phyloP scores from a whole-genome alignment of 1,139 yeast species.

The Eremothecium cymbalariae region DNA sequence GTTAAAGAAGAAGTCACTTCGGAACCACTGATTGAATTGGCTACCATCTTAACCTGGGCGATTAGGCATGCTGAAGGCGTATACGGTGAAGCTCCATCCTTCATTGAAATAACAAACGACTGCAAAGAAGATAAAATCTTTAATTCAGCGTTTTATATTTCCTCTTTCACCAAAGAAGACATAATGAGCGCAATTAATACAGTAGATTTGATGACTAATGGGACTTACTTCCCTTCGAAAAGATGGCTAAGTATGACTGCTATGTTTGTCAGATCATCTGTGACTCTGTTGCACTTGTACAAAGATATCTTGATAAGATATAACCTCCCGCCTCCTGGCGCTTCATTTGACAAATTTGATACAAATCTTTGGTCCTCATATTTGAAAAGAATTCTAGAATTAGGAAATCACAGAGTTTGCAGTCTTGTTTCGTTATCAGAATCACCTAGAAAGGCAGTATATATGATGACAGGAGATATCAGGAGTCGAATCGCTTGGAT shows the following conservation, averaged over 20 bases:
- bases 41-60: slow-evolving; percentile 50
- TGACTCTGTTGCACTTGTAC: slow-evolving; percentile 50
- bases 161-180: slow-evolving; percentile 29
- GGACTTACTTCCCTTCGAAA: slow-evolving; percentile 54
- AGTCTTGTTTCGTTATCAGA: slow-evolving; percentile 49
- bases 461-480: slow-evolving; percentile 54
- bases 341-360: slow-evolving; percentile 34
- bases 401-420: slow-evolving; percentile 29
- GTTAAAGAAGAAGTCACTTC: slow-evolving; percentile 64
- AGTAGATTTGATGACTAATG: slow-evolving; percentile 48
- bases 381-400: slow-evolving; percentile 47
- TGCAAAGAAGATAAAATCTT: slow-evolving; percentile 35
- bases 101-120: slow-evolving; percentile 34
- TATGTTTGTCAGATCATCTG: slow-evolving; percentile 51
- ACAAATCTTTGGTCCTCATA: slow-evolving; percentile 59
- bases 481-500: slow-evolving; percentile 53
- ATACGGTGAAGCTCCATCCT: slow-evolving; percentile 43
- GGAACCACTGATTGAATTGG: slow-evolving; percentile 64
- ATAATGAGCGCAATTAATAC: slow-evolving; percentile 39
- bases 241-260: slow-evolving; percentile 67
- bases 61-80: slow-evolving; percentile 45
- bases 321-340: slow-evolving; percentile 49
- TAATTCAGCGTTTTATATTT: slow-evolving; percentile 32
- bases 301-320: slow-evolving; percentile 46
- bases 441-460: slow-evolving; percentile 67